A percentile compares a stretch with the other conserved stretches of the same genome.
phyloP scores from a whole-genome alignment of 176 grass and related monocot genomes.

The Aegilops tauschii region DNA sequence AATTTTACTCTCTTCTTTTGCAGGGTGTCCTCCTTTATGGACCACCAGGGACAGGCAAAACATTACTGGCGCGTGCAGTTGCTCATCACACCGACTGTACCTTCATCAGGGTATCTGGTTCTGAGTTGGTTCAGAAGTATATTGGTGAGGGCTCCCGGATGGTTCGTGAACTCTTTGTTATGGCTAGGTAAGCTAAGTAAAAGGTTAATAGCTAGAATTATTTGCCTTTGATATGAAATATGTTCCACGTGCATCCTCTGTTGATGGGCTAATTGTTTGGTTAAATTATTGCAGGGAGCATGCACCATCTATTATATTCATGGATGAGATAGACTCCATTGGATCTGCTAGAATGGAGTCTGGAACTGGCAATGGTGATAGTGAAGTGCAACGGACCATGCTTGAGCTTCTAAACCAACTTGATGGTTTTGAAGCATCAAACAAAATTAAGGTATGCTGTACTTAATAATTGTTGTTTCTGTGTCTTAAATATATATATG shows the following conservation, averaged over 20 bases:
- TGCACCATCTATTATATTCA: conserved; percentile 97
- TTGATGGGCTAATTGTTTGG: conserved; percentile 20
- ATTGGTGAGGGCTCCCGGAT: conserved; percentile 97
- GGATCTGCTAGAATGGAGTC: conserved; percentile 97
- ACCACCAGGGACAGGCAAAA: conserved; percentile 96
- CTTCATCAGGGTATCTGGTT: conserved; percentile 98
- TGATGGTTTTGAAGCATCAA: conserved; percentile 99
- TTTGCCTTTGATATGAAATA: background rate
- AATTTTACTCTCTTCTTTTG: conserved; percentile 21
- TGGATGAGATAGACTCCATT: conserved; percentile 99
- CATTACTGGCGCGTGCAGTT: conserved; percentile 88
- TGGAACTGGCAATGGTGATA: conserved; percentile 91
- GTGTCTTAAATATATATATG: background rate
- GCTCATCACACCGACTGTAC: conserved; percentile 99
- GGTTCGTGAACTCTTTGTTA: conserved; percentile 98
- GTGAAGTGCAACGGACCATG: conserved; percentile 98
- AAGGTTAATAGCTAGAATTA: background rate
- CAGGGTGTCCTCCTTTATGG: conserved; percentile 98
- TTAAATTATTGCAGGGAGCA: conserved; percentile 67
- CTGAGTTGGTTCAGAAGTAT: conserved; percentile 99
- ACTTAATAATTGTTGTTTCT: background rate
- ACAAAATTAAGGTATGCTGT: conserved; percentile 85
- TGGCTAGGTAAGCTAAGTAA: conserved; percentile 74
- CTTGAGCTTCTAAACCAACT: conserved; percentile 99
- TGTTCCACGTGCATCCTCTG: background rate